Evolutionary conservation across 495 filamentous ascomycete species (phyloP), one percentile per base, ranked within the genome.

Genomic region (Annulohypoxylon moriforme): DNA sequence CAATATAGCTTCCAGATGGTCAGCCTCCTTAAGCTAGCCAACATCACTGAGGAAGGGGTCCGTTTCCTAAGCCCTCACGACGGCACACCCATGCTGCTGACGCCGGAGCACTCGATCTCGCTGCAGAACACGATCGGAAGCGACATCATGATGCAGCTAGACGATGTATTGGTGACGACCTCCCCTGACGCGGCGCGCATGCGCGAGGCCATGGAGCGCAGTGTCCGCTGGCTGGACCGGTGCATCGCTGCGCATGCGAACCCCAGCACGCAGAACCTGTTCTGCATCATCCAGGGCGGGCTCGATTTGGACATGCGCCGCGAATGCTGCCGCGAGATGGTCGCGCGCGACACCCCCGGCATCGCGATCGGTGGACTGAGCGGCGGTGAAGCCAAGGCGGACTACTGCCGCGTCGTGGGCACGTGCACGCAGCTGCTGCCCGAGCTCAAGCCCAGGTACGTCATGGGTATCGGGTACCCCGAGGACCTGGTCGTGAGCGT

Each of bases 121-220:
- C 87, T 99, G 16, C 96, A 99, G 76, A 98, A 98, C 79, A 93
- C 91, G 31, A 98, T 99, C 74, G 96, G 96, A 74, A 96, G 93
- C 58, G 96, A 99, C 82, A 98, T 99, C 74, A 97, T 98, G 31
- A 98, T 99, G 96, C 96, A 98, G 80, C 87, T 99, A 7, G 96
- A 99, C 81, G 96, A 99, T 77, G 96, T 99, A 38, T 91, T 98
- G 56, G 94, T 92, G 20, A 97, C 96, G 9, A 98, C 96, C 0
- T 97, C 94, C 0, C 94, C 95, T 3, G 95, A 98, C 79, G 82
- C 87, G 44, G 85, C 80, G 20, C 89, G 96, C 58, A 98, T 99
- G 87, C 86, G 90, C 68, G 94, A 97, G 80, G 96, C 96, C 11
- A 98, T 97, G 94, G 86, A 94, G 72, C 91, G 96, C 42, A 97